A percentile compares a stretch with the other conserved stretches of the same genome.
Evolutionary conservation across 345 rosid genomes (phyloP).

Genomic region (Arabidopsis thaliana): TAIR10.1 NC_003075.7:16332501-16333000

Average conservation of each 20-base stretch:
- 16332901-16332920: constrained; percentile 98
- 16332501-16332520: constrained; percentile 99
- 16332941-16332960: constrained; percentile 97
- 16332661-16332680: constrained; percentile 95
- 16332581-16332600: constrained; percentile 90
- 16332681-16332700: constrained; percentile 96
- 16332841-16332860: constrained; percentile 90
- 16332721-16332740: constrained; percentile 91
- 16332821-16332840: constrained; percentile 98
- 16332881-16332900: constrained; percentile 98
- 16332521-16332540: constrained; percentile 97
- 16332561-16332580: constrained; percentile 99
- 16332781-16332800: constrained; percentile 8
- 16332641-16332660: constrained; percentile 90
- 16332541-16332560: constrained; percentile 98
- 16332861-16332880: constrained; percentile 99
- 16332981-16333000: constrained; percentile 97
- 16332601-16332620: constrained; percentile 97
- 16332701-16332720: constrained; percentile 97
- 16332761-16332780: background rate
- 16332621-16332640: constrained; percentile 84
- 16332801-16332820: constrained; percentile 26
- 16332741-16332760: constrained; percentile 7
- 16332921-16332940: constrained; percentile 88
- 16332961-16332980: constrained; percentile 96